phyloP scores from a whole-genome alignment of 192 early-diverging fungal species.

The Glomus cerebriforme region DNA sequence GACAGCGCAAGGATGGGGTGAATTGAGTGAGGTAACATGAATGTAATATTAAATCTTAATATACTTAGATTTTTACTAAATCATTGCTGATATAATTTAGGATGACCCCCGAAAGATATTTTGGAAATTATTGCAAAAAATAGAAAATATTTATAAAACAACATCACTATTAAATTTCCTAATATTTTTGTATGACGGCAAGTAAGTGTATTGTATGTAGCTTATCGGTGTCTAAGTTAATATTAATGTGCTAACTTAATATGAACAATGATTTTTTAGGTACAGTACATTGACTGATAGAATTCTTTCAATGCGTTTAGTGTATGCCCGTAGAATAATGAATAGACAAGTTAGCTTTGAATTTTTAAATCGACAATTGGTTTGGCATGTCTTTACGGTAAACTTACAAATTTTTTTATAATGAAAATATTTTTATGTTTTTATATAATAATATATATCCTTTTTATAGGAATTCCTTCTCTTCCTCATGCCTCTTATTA shows the following conservation, averaged over 20 bases:
- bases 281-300: conserved; percentile 81
- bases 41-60: neutral
- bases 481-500: conserved; percentile 82
- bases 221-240: neutral
- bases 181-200: conserved; percentile 80
- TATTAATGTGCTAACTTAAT: neutral
- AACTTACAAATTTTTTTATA: conserved; percentile 33
- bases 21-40: conserved; percentile 53
- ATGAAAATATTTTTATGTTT: conserved; percentile 13
- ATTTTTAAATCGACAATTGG: conserved; percentile 91
- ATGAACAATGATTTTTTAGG: conserved; percentile 38
- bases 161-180: conserved; percentile 80
- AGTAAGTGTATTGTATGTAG: conserved; percentile 48
- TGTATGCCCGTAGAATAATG: conserved; percentile 74
- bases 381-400: conserved; percentile 92
- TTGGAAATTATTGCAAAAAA: conserved; percentile 58
- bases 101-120: conserved; percentile 50
- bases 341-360: conserved; percentile 85
- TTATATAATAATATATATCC: neutral
- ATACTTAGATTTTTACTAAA: neutral
- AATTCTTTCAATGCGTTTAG: conserved; percentile 78
- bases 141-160: conserved; percentile 63
- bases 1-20: conserved; percentile 74
- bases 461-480: conserved; percentile 77
- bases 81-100: conserved; percentile 28